Evolutionary conservation across 805 yeast genomes (phyloP).

Genomic region (Saccharomycopsis schoenii): DNA sequence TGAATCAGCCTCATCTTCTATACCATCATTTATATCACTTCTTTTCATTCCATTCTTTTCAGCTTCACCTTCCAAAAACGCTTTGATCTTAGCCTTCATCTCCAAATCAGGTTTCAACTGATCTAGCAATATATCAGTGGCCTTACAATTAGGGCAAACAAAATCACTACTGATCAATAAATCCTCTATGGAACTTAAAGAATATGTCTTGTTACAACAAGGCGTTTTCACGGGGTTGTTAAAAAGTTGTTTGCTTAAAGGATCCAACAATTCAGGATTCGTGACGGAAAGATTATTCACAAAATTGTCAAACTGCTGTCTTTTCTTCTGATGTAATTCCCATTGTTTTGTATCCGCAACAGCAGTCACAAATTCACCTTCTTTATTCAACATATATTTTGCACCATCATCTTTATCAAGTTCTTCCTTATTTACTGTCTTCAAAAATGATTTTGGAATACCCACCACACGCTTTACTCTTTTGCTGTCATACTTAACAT

Average conservation of each 20-base stretch:
- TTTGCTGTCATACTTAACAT: constrained; percentile 90
- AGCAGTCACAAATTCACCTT: constrained; percentile 93
- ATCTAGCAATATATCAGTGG: constrained; percentile 68
- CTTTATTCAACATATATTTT: constrained; percentile 79
- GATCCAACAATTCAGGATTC: constrained; percentile 60
- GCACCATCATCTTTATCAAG: constrained; percentile 47
- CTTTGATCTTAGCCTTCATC: constrained; percentile 43
- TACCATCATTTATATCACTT: constrained; percentile 5
- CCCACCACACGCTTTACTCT: constrained; percentile 90
- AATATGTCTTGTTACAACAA: constrained; percentile 56
- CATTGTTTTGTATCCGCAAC: constrained; percentile 89
- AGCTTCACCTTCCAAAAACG: constrained; percentile 34
- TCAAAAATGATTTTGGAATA: constrained; percentile 88
- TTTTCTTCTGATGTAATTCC: constrained; percentile 73
- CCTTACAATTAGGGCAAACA: constrained; percentile 79
- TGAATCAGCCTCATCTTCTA: not conserved
- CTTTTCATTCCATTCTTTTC: constrained; percentile 26
- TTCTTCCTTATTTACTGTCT: constrained; percentile 68
- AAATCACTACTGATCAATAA: constrained; percentile 72
- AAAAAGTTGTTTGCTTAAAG: constrained; percentile 55
- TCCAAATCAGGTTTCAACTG: constrained; percentile 52
- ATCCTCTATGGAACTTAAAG: constrained; percentile 56
- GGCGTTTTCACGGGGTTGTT: constrained; percentile 72
- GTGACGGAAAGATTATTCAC: constrained; percentile 9
- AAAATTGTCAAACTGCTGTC: constrained; percentile 20